A percentile compares a stretch with the other conserved stretches of the same genome.
phyloP scores from a whole-genome alignment of 768 basidiomycete species.

The Mycena pura region DNA sequence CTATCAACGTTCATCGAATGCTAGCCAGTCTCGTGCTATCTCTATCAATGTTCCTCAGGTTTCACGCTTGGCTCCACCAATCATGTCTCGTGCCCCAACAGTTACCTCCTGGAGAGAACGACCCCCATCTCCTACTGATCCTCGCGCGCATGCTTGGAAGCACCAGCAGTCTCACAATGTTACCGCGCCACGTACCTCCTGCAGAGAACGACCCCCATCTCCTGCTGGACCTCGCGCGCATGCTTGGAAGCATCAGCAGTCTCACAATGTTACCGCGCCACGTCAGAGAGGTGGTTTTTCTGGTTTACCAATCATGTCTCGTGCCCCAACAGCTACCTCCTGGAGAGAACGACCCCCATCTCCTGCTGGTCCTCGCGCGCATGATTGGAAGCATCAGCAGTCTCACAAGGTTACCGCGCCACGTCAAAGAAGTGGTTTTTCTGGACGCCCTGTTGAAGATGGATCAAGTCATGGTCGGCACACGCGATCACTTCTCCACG shows the following conservation, averaged over 20 bases:
- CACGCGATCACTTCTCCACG: conserved; percentile 8
- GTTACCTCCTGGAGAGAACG: conserved; percentile 44
- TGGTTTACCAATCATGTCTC: conserved; percentile 32
- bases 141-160: conserved; percentile 41
- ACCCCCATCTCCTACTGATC: conserved; percentile 58
- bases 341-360: conserved; percentile 53
- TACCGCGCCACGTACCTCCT: conserved; percentile 26
- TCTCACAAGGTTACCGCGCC: not conserved
- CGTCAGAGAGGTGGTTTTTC: too few relatives aligned
- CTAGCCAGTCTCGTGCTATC: conserved; percentile 16
- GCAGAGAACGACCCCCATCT: conserved; percentile 52
- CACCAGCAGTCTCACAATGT: not conserved
- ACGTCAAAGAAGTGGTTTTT: conserved; percentile 11
- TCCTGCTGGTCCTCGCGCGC: conserved; percentile 58
- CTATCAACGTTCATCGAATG: not conserved
- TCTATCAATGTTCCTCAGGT: conserved; percentile 16
- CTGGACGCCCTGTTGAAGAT: conserved; percentile 28
- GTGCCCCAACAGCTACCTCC: conserved; percentile 23
- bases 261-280: not conserved
- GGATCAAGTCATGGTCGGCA: conserved; percentile 10
- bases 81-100: conserved; percentile 28
- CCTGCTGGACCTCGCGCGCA: conserved; percentile 58
- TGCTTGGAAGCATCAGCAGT: conserved; percentile 7
- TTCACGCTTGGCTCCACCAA: conserved; percentile 27
- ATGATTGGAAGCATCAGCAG: conserved; percentile 9